phyloP scores from a whole-genome alignment of 2,329 filamentous ascomycete genomes.

The Phaeosphaeria sp. region DNA sequence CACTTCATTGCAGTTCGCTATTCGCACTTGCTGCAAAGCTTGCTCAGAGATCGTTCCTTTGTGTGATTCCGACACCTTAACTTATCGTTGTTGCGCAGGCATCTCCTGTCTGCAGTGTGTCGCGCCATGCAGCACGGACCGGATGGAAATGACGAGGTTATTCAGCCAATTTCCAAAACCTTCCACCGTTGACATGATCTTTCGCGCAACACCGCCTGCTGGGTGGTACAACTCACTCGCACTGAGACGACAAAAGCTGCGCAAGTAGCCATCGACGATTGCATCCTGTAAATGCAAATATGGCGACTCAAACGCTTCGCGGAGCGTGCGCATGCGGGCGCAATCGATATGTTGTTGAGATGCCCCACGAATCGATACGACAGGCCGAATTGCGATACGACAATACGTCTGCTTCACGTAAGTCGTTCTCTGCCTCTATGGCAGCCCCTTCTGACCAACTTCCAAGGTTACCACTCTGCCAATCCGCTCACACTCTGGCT shows the following conservation, averaged over 20 bases:
- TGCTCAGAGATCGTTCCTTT: too few relatives aligned
- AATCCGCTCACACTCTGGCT: conserved; percentile 81
- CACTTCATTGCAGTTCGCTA: too few relatives aligned
- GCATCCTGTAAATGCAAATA: neutral
- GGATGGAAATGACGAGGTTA: conserved; percentile 3
- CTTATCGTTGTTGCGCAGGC: neutral
- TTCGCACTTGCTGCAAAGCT: too few relatives aligned
- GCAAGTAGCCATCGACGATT: neutral
- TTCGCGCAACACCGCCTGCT: neutral
- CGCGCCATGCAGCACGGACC: conserved; percentile 2
- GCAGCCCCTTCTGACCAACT: conserved; percentile 6
- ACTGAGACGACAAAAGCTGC: neutral
- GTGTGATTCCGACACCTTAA: too few relatives aligned
- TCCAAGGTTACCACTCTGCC: conserved; percentile 67
- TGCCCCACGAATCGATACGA: conserved; percentile 69
- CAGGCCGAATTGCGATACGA: conserved; percentile 72
- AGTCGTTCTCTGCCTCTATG: conserved; percentile 47
- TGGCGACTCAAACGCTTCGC: conserved; percentile 58
- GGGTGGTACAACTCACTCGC: neutral
- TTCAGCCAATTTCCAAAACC: conserved; percentile 8
- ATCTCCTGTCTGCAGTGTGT: neutral
- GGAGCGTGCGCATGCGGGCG: conserved; percentile 87
- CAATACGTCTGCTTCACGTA: conserved; percentile 73
- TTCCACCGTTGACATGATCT: neutral
- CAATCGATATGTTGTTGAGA: conserved; percentile 78